phyloP scores from a whole-genome alignment of 371 early-diverging fungal species.

The Apophysomyces sp. region DNA sequence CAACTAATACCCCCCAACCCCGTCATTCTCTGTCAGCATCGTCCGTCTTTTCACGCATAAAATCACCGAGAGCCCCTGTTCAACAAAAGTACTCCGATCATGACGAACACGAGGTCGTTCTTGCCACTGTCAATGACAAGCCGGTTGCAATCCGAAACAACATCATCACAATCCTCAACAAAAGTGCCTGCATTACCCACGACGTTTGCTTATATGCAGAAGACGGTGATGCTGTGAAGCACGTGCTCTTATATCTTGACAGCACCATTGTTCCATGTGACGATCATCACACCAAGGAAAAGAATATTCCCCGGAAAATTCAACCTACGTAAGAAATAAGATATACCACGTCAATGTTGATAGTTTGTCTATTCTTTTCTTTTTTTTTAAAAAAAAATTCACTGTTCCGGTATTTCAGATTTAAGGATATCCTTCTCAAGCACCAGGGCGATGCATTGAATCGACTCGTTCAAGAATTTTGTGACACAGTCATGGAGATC shows the following conservation, averaged over 20 bases:
- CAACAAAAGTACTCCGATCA: slow-evolving; percentile 2
- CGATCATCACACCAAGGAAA: background rate
- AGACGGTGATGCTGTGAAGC: slow-evolving; percentile 14
- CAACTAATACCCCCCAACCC: background rate
- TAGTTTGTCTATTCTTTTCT: too few species aligned
- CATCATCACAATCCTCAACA: slow-evolving; percentile 1
- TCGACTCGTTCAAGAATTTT: slow-evolving; percentile 12
- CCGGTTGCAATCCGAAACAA: slow-evolving; percentile 6
- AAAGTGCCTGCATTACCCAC: slow-evolving; percentile 1
- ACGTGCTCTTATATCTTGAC: slow-evolving; percentile 24
- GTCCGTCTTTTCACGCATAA: slow-evolving; percentile 19
- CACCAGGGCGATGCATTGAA: slow-evolving; percentile 1
- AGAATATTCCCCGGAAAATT: background rate
- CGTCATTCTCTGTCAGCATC: slow-evolving; percentile 12
- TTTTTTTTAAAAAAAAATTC: too few species aligned
- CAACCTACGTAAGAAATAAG: slow-evolving; percentile 1
- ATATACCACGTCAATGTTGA: too few species aligned
- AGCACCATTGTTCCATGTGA: background rate
- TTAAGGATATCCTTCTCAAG: background rate
- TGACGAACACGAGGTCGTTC: background rate
- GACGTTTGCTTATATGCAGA: slow-evolving; percentile 11
- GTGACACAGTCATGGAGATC: slow-evolving; percentile 13
- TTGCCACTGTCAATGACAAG: slow-evolving; percentile 17
- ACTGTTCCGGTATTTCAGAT: background rate
- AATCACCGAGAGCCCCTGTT: slow-evolving; percentile 5